Evolutionary conservation across 1,284 basidiomycete species (phyloP).

Genomic region (Tremellales sp.): DNA sequence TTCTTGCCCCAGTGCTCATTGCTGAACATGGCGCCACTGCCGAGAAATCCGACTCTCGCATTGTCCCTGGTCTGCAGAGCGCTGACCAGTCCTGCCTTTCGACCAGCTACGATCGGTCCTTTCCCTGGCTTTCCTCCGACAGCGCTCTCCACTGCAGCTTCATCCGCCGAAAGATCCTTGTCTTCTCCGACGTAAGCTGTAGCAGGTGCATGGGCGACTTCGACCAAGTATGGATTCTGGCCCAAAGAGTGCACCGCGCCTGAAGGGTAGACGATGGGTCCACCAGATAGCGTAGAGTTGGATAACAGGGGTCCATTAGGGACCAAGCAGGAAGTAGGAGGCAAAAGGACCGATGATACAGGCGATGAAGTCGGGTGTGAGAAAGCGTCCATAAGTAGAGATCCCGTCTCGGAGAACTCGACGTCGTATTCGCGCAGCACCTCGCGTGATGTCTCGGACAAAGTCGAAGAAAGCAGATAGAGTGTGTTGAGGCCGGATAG

Average conservation of each 20-base stretch:
- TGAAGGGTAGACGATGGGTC: conserved; percentile 58
- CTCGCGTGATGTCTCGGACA: conserved; percentile 51
- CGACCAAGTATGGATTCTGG: conserved; percentile 74
- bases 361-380: conserved; percentile 16
- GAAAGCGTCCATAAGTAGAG: conserved; percentile 51
- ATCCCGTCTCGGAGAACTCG: conserved; percentile 51
- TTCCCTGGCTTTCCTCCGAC: conserved; percentile 65
- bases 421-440: conserved; percentile 56
- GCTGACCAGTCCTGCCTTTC: conserved; percentile 68
- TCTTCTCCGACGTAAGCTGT: conserved; percentile 58
- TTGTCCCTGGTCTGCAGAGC: conserved; percentile 83
- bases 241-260: conserved; percentile 70
- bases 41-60: conserved; percentile 74
- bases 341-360: conserved; percentile 55
- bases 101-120: conserved; percentile 62
- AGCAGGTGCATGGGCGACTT: conserved; percentile 69
- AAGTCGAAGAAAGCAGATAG: conserved; percentile 65
- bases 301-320: conserved; percentile 21
- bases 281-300: conserved; percentile 29
- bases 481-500: conserved; percentile 73
- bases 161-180: conserved; percentile 57
- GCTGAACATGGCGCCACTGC: conserved; percentile 72
- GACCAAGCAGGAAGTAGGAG: conserved; percentile 65
- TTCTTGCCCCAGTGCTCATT: conserved; percentile 45
- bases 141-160: conserved; percentile 57